Conservation (phyloP, 345 rosid genomes). For the Populus davidiana region DNA sequence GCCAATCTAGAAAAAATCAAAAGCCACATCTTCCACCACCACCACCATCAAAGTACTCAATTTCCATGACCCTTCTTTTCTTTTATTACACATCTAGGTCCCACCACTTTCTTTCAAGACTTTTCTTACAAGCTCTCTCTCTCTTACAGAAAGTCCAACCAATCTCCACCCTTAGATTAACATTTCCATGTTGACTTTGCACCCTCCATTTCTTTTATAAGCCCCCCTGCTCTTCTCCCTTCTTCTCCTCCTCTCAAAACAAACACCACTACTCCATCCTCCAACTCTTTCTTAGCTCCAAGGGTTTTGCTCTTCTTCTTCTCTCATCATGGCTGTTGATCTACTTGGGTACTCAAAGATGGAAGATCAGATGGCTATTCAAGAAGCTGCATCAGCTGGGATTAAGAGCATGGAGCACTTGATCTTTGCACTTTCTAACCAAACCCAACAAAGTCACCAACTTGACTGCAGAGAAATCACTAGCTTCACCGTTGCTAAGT, state of each 20-base stretch:
- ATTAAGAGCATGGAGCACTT: not conserved
- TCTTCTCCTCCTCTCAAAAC: not conserved
- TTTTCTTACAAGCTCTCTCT: not conserved
- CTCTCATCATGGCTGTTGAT: not conserved
- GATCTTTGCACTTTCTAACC: not conserved
- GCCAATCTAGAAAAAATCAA: not conserved
- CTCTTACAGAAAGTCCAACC: not conserved
- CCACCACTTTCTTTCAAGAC: not conserved
- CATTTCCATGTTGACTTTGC: not conserved
- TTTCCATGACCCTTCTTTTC: not conserved
- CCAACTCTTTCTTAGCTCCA: not conserved
- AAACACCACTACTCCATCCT: not conserved
- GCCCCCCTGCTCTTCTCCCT: not conserved
- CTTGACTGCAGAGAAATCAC: not conserved
- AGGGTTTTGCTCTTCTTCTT: not conserved
- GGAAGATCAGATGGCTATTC: not conserved
- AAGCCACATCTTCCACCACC: not conserved
- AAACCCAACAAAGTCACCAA: not conserved
- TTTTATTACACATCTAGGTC: not conserved
- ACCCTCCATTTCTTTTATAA: not conserved
- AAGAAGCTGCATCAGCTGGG: not conserved
- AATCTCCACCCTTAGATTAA: constrained; percentile 1
- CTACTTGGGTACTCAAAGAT: not conserved
- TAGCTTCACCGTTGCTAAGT: not conserved
- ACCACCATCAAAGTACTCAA: not conserved